Base-by-base conservation (phyloP, 495 filamentous ascomycete species). In the Penicillium argentinense region DNA sequence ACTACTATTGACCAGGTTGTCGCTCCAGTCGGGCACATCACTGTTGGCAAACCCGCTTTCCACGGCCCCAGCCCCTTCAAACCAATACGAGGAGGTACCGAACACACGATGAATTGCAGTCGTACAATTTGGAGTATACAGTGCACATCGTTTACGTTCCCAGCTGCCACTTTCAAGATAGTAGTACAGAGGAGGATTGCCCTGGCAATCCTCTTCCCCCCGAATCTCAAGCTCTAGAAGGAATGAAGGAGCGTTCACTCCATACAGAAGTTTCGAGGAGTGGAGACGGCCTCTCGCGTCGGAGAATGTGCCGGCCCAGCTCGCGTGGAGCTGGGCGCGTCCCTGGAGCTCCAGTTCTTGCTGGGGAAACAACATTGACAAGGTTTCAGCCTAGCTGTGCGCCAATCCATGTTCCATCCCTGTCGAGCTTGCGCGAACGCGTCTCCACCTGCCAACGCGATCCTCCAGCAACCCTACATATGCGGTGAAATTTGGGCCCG, bases 201-300 rank as follows among this genome's bases (percentile, higher is more conserved):
- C 23, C 1, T 39, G 21, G 23, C 19, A 39, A 39, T 25, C 28
- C 11, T 44, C 26, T 12, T 27, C n/a, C 24, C 13, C 33, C n/a
- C 18, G 37, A 32, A 45, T 30, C 22, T 19, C 17, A 54, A 56
- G 39, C 46, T 43, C 37, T 45, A 36, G 28, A 27, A 54, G 43
- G 56, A 56, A 62, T 62, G 56, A 41, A 59, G 45, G 50, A 51
- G 36, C 32, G 38, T 43, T 27, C 34, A 54, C 32, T 19, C 27
- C 50, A 47, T 54, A 37, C 9, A 44, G 39, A 54, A 54, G 32
- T 24, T 49, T 51, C 36, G 14, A 9, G n/a, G 33, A 47, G 51
- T 54, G 54, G 50, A 49, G 28, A n/a, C 11, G 26, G 37, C 21
- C 28, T 38, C 30, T 26, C 49, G 45, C 49, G 49, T 43, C 49